A percentile compares a stretch with the other conserved stretches of the same genome.
phyloP scores from a whole-genome alignment of 495 filamentous ascomycete species.

The Hypoxylon fuscum region DNA sequence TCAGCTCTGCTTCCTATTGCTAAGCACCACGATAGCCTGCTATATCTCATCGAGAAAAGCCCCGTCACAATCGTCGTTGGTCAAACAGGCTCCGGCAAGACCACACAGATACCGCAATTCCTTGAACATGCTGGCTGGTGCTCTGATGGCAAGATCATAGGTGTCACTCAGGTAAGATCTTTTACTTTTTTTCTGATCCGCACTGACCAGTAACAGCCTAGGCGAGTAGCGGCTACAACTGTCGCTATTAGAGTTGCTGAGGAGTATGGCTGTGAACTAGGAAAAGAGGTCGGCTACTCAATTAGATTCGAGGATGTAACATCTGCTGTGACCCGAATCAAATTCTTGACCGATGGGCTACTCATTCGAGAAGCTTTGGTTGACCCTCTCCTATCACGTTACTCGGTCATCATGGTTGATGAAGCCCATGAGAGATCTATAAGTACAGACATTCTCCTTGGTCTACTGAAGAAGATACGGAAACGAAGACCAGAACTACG shows the following conservation, averaged over 20 bases:
- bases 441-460: slow-evolving; percentile 92
- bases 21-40: slow-evolving; percentile 73
- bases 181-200: slow-evolving; percentile 3
- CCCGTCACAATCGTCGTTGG: slow-evolving; percentile 87
- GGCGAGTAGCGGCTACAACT: slow-evolving; percentile 91
- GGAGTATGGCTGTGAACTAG: slow-evolving; percentile 89
- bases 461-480: slow-evolving; percentile 92
- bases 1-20: slow-evolving; percentile 80
- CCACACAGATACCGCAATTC: slow-evolving; percentile 88
- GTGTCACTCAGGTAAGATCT: slow-evolving; percentile 83
- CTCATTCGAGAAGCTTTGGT: slow-evolving; percentile 93
- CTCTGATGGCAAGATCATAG: slow-evolving; percentile 79
- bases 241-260: slow-evolving; percentile 92
- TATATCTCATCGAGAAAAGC: slow-evolving; percentile 79
- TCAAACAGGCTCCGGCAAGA: slow-evolving; percentile 92
- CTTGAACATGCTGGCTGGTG: slow-evolving; percentile 92
- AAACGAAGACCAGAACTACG: slow-evolving; percentile 83
- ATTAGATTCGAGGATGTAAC: slow-evolving; percentile 97
- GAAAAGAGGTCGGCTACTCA: slow-evolving; percentile 95
- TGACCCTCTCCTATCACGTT: slow-evolving; percentile 89
- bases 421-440: slow-evolving; percentile 97
- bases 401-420: slow-evolving; percentile 98
- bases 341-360: slow-evolving; percentile 96
- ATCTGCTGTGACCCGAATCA: slow-evolving; percentile 87
- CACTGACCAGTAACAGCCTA: slow-evolving; percentile 66